Base-by-base conservation (phyloP, 2,329 filamentous ascomycete species). In the Penicillium sp. region DNA sequence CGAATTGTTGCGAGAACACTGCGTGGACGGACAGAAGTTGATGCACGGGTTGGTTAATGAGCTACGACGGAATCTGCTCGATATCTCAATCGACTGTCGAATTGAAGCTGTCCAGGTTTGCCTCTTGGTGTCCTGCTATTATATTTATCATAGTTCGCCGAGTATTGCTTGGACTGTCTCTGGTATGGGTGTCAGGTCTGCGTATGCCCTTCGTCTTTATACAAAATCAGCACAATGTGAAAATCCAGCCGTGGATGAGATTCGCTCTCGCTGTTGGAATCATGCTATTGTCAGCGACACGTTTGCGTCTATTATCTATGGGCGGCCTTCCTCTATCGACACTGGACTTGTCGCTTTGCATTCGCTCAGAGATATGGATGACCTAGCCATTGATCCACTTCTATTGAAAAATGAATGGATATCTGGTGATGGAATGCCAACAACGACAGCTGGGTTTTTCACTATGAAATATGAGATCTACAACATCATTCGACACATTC, bases 241-340 rank as follows among this genome's bases (percentile, higher is more conserved):
- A 6, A 49, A 43, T 50, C 53, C 55, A 6, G 49, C 64, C 13
- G 52, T 60, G 21, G 55, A 55, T 70, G 66, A 72, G 55, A 61
- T 71, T 35, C 63, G 69, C 10, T 63, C 64, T n/a, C 65, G 70
- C 2, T 69, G 65, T 39, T 72, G 70, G 70, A 71, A 70, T 42
- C 68, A 72, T 39, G 47, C 69, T 48, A 66, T 65, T 10, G 64
- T 71, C 1, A 55, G 61, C 9, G 70, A 72, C 44, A 70, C 65
- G 4, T 72, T 72, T 54, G 61, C 66, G 25, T 66, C 70, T 12
- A 65, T 67, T 58, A 67, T 72, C 33, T 71, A 71, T 53, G 69
- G 70, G 9, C 61, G 68, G 25, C 69, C 70, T 21, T 61, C 66
- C 3, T 68, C 67, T 10, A 59, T 72, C 10, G 67, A 72, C 31